Base-by-base conservation (phyloP, 2,329 filamentous ascomycete species). In the Claviceps capensis region DNA sequence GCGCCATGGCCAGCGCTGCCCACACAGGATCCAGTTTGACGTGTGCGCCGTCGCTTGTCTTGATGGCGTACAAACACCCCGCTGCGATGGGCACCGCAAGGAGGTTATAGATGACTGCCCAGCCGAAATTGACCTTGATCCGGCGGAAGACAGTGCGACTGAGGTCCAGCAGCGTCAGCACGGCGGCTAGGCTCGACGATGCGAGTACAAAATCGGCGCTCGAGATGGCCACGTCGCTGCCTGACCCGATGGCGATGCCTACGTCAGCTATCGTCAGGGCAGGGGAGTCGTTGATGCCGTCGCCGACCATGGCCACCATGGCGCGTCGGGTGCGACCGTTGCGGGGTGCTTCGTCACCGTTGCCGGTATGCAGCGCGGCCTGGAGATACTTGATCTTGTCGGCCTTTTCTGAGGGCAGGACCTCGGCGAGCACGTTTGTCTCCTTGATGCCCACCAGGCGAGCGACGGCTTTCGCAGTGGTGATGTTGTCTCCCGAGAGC, bases 1-100 rank as follows among this genome's bases (percentile, higher is more conserved):
- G 67, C 26, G 91, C 91, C 91, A 96, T 97, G 1, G 90, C 90
- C 64, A 95, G 68, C 58, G 83, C 85, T 5, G 90, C 91, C 90
- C 90, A 96, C 1, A 86, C 86, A 0, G 86, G 86, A 64, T 87
- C 83, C 47, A 90, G 68, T 54, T 78, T 71, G 19, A 88, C 67
- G 62, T 85, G 84, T 34, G 64, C 63, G 1, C 73, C 76, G 2
- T 63, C 61, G 3, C 65, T 64, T 47, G 72, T 73, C 50, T 60
- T 63, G 47, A 83, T 57, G 2, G 76, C 69, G 65, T 86, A 94
- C 53, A 94, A 70, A 40, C 83, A 85, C 1, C 88, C 88, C 0
- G 88, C 88, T 0, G 88, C 88, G 52, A 95, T 75, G 1, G 88
- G 88, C 53, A 95, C 76, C 8, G 87, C 84, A 49, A 86, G 65